A percentile compares a stretch with the other conserved stretches of the same genome.
Evolutionary conservation across 2,329 filamentous ascomycete genomes (phyloP).

Genomic region (Cordyceps militaris): DNA sequence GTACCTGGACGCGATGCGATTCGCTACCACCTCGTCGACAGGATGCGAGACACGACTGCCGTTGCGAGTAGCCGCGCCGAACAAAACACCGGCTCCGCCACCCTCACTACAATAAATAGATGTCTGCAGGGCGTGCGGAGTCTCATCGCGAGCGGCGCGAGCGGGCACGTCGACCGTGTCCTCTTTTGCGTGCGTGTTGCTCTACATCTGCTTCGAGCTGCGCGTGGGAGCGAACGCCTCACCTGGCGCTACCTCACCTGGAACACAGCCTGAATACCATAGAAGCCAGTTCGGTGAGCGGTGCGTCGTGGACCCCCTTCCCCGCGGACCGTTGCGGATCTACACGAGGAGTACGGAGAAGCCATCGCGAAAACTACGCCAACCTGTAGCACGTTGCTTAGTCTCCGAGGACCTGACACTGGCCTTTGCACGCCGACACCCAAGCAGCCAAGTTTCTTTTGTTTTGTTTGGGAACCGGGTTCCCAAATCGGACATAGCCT

Average conservation of each 20-base stretch:
- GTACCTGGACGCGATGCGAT: too few species aligned
- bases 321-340: too few species aligned
- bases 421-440: constrained; percentile 10
- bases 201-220: constrained; percentile 15
- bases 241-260: constrained; percentile 11
- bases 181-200: constrained; percentile 5
- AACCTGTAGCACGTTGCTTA: not conserved
- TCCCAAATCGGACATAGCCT: not conserved
- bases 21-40: too few species aligned
- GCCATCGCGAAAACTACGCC: not conserved
- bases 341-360: too few species aligned
- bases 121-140: constrained; percentile 1
- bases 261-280: constrained; percentile 9
- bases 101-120: constrained; percentile 6
- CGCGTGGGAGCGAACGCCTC: not conserved
- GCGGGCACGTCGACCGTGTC: not conserved
- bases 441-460: constrained; percentile 8
- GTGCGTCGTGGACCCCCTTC: not conserved
- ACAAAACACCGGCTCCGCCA: not conserved
- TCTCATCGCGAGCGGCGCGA: not conserved
- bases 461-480: not conserved
- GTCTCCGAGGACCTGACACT: constrained; percentile 10
- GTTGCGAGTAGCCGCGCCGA: not conserved
- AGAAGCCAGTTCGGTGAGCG: not conserved
- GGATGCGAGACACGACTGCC: not conserved